Conservation (phyloP, 1,284 basidiomycete genomes). For the Cutaneotrichosporon sp. region DNA sequence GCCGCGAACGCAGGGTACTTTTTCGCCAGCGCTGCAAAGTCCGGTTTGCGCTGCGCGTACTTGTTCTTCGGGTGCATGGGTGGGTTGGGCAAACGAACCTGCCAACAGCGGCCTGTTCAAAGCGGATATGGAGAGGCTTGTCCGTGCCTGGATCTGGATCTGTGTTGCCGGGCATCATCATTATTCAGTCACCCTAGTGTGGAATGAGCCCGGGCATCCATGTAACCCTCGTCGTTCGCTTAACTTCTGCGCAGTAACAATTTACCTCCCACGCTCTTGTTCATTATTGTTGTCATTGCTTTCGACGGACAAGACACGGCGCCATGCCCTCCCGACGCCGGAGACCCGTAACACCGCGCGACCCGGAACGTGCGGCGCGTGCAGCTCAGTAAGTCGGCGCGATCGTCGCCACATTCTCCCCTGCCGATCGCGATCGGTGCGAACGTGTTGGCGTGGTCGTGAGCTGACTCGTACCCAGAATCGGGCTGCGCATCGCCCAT, state of each 20-base stretch:
- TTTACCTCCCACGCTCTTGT: background rate
- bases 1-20: constrained; percentile 57
- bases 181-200: too few relatives aligned
- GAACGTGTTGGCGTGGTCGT: background rate
- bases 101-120: too few relatives aligned
- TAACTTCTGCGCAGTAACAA: background rate
- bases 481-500: background rate
- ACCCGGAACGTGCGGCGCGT: constrained; percentile 6
- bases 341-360: constrained; percentile 1
- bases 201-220: too few relatives aligned
- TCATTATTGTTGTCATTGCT: background rate
- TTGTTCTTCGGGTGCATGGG: constrained; percentile 46
- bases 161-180: too few relatives aligned
- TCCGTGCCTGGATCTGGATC: too few relatives aligned
- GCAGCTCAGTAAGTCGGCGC: background rate
- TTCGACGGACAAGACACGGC: background rate
- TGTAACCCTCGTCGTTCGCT: background rate
- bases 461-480: background rate
- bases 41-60: constrained; percentile 51
- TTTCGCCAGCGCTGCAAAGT: constrained; percentile 61
- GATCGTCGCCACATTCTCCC: background rate
- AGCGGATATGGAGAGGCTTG: too few relatives aligned
- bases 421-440: background rate
- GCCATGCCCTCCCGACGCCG: background rate
- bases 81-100: too few relatives aligned